These are phyloP conservation scores for Mortierella sp. DNA, from an alignment of 371 early-diverging fungal species.

Conservation along the genomic window DNA sequence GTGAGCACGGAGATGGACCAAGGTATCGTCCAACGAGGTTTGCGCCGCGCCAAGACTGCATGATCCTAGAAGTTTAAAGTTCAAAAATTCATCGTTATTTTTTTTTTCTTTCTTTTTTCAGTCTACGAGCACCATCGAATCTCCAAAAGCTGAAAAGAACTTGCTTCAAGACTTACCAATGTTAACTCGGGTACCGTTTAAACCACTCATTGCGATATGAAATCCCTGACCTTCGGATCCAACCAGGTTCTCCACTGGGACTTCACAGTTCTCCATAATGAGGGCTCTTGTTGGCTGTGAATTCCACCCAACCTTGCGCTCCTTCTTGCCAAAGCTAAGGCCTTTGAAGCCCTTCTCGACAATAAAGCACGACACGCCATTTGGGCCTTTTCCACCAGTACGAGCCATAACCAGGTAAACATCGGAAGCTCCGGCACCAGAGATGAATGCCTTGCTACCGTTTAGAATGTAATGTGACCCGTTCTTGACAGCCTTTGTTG, in stretches of 20 bases:
- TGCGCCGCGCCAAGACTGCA: conserved; percentile 73
- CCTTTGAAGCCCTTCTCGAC: conserved; percentile 70
- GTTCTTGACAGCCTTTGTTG: conserved; percentile 74
- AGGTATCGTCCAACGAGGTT: conserved; percentile 60
- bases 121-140: too few species aligned
- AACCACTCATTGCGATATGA: conserved; percentile 71
- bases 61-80: too few species aligned
- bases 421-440: conserved; percentile 67
- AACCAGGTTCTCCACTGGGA: conserved; percentile 64
- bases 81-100: too few species aligned
- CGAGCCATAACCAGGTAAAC: conserved; percentile 73
- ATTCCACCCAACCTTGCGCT: conserved; percentile 74
- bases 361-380: conserved; percentile 66
- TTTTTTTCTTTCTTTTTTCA: too few species aligned
- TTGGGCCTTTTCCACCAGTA: conserved; percentile 67
- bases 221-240: conserved; percentile 71
- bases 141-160: background rate
- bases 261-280: conserved; percentile 66
- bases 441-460: conserved; percentile 82
- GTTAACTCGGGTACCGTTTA: conserved; percentile 72
- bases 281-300: conserved; percentile 67
- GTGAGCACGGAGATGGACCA: conserved; percentile 63
- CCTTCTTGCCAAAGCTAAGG: conserved; percentile 73
- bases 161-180: too few species aligned
- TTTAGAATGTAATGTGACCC: conserved; percentile 79